A percentile compares a stretch with the other conserved stretches of the same genome.
phyloP scores from a whole-genome alignment of 192 early-diverging fungal species.

The Nowakowskiella sp. region DNA sequence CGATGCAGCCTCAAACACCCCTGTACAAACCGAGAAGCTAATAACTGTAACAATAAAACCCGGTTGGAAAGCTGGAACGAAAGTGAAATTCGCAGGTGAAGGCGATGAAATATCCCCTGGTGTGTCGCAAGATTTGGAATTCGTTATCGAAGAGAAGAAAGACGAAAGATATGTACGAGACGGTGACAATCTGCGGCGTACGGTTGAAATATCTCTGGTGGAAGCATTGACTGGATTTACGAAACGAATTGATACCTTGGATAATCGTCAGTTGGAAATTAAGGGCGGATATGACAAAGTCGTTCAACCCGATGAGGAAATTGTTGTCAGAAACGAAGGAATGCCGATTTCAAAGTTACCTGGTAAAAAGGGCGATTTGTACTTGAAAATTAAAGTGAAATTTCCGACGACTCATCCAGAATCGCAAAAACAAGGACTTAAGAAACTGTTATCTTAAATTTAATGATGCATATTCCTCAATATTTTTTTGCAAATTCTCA shows the following conservation, averaged over 20 bases:
- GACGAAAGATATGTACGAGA: constrained; percentile 80
- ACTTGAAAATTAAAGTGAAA: constrained; percentile 69
- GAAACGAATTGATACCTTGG: constrained; percentile 64
- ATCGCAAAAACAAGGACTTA: constrained; percentile 62
- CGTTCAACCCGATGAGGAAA: constrained; percentile 67
- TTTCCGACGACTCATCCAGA: constrained; percentile 66
- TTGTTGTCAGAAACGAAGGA: constrained; percentile 68
- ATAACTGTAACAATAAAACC: constrained; percentile 79
- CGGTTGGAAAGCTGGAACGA: constrained; percentile 97
- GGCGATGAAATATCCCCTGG: constrained; percentile 78
- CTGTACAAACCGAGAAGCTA: constrained; percentile 62
- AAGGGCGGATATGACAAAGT: constrained; percentile 38
- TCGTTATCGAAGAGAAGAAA: constrained; percentile 89
- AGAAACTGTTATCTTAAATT: constrained; percentile 24
- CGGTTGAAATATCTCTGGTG: constrained; percentile 57
- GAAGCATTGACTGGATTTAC: constrained; percentile 79
- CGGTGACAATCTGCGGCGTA: constrained; percentile 66
- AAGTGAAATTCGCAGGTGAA: constrained; percentile 81
- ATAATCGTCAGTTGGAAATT: constrained; percentile 63
- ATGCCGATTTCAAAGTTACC: constrained; percentile 89
- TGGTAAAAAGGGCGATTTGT: constrained; percentile 78
- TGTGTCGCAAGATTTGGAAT: constrained; percentile 82
- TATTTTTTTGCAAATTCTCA: too few species aligned
- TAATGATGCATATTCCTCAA: too few species aligned
- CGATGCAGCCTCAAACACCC: constrained; percentile 32